Evolutionary conservation across 2,329 filamentous ascomycete species (phyloP).

Genomic region (Aspergillus niger): DNA sequence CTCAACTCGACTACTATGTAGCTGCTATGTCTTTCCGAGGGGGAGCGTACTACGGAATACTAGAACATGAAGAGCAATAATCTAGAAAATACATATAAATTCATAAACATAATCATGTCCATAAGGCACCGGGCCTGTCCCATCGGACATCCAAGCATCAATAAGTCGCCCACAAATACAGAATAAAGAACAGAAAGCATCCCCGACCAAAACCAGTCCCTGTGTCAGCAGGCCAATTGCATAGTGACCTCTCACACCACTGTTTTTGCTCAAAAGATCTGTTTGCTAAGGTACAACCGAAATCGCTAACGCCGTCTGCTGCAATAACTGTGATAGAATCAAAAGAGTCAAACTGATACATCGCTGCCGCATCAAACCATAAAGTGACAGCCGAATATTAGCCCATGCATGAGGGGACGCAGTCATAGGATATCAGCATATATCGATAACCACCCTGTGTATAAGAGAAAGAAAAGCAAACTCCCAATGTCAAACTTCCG

Average conservation of each 20-base stretch:
- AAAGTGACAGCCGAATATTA: slow-evolving; percentile 12
- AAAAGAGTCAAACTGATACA: slow-evolving; percentile 12
- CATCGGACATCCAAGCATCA: not conserved
- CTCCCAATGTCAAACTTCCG: slow-evolving; percentile 23
- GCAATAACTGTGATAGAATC: slow-evolving; percentile 22
- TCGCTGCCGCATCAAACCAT: slow-evolving; percentile 12
- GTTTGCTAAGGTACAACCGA: slow-evolving; percentile 15
- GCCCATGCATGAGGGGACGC: slow-evolving; percentile 8
- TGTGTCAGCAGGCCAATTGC: not conserved
- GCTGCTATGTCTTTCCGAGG: not conserved
- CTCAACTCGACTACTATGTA: not conserved
- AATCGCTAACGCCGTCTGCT: slow-evolving; percentile 28
- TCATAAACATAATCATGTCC: not conserved
- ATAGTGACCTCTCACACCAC: not conserved
- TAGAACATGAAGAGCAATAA: not conserved
- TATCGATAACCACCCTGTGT: slow-evolving; percentile 9
- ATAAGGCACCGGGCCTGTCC: slow-evolving; percentile 6
- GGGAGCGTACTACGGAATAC: not conserved
- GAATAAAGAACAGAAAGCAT: not conserved
- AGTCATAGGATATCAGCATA: slow-evolving; percentile 8
- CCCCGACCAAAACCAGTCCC: not conserved
- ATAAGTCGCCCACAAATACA: slow-evolving; percentile 3
- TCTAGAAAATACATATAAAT: not conserved
- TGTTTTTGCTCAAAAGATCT: slow-evolving; percentile 4
- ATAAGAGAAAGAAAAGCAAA: slow-evolving; percentile 9